These are phyloP conservation scores for Sungouiozyma ichnusensis DNA, from an alignment of 805 yeast genomes.

Conservation along the genomic window DNA sequence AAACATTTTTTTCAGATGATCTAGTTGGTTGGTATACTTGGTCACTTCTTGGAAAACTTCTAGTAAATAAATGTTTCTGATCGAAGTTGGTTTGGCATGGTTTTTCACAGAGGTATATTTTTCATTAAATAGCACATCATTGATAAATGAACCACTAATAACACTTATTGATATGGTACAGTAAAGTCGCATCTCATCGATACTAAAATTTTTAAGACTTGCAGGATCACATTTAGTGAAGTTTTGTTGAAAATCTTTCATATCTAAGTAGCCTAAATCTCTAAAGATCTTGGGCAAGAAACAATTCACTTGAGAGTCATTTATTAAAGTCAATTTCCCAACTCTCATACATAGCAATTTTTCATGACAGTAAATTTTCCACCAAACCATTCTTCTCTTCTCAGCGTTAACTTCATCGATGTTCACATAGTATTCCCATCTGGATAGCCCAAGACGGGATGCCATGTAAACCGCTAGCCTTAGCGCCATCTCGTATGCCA, in stretches of 20 bases:
- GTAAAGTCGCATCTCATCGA: not conserved
- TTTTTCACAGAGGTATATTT: constrained; percentile 21
- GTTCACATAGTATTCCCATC: constrained; percentile 29
- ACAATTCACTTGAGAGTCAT: constrained; percentile 17
- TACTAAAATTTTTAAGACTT: not conserved
- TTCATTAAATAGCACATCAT: constrained; percentile 16
- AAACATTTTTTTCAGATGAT: constrained; percentile 6
- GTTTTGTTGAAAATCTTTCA: constrained; percentile 10
- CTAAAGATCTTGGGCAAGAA: constrained; percentile 19
- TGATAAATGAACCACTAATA: constrained; percentile 11
- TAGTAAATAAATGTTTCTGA: constrained; percentile 10
- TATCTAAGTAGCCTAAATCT: constrained; percentile 17
- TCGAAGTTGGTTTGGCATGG: constrained; percentile 14
- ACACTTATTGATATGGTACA: not conserved
- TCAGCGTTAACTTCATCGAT: constrained; percentile 22
- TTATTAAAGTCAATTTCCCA: constrained; percentile 16
- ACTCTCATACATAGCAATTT: constrained; percentile 9
- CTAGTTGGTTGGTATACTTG: not conserved
- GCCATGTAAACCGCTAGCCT: constrained; percentile 19
- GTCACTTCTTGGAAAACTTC: constrained; percentile 14
- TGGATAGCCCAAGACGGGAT: constrained; percentile 17
- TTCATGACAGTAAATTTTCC: constrained; percentile 22
- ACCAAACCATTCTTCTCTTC: constrained; percentile 21
- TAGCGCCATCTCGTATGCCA: constrained; percentile 19
- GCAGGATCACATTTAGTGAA: not conserved